Conservation (phyloP, 2,329 filamentous ascomycete species). For the Aspergillus fumigatus region DNA sequence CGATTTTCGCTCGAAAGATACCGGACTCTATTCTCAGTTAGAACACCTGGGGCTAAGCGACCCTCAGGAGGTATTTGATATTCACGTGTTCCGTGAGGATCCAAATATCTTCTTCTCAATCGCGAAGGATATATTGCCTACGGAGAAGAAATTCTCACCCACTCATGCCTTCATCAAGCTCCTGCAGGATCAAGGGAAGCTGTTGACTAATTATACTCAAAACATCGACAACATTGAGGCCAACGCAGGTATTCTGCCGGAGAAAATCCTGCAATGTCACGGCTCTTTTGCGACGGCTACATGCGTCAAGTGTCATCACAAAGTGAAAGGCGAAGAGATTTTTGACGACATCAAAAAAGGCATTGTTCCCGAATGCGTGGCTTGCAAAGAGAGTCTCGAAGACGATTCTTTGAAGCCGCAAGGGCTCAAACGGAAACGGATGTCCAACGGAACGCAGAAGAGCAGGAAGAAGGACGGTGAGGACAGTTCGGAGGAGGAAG, state of each 20-base stretch:
- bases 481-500: conserved; percentile 54
- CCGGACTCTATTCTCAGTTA: conserved; percentile 83
- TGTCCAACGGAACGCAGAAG: conserved; percentile 42
- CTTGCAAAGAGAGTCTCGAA: conserved; percentile 57
- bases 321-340: conserved; percentile 70
- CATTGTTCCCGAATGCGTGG: conserved; percentile 70
- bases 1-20: conserved; percentile 92
- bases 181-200: conserved; percentile 79
- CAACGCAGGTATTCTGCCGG: conserved; percentile 72
- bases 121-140: conserved; percentile 83
- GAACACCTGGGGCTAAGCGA: conserved; percentile 72
- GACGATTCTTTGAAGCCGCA: conserved; percentile 39
- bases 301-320: conserved; percentile 75
- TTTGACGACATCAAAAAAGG: conserved; percentile 74
- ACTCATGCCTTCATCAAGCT: conserved; percentile 92
- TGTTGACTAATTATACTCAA: conserved; percentile 96
- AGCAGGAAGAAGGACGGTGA: conserved; percentile 54
- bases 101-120: conserved; percentile 87
- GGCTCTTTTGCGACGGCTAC: conserved; percentile 91
- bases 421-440: conserved; percentile 51
- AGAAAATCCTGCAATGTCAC: conserved; percentile 91
- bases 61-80: conserved; percentile 94
- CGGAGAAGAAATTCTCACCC: conserved; percentile 74
- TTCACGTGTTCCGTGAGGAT: conserved; percentile 77
- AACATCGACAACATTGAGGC: conserved; percentile 97